A percentile compares a stretch with the other conserved stretches of the same genome.
Conservation (phyloP, 306 rosid genomes). For the Gillenia trifoliata region DNA sequence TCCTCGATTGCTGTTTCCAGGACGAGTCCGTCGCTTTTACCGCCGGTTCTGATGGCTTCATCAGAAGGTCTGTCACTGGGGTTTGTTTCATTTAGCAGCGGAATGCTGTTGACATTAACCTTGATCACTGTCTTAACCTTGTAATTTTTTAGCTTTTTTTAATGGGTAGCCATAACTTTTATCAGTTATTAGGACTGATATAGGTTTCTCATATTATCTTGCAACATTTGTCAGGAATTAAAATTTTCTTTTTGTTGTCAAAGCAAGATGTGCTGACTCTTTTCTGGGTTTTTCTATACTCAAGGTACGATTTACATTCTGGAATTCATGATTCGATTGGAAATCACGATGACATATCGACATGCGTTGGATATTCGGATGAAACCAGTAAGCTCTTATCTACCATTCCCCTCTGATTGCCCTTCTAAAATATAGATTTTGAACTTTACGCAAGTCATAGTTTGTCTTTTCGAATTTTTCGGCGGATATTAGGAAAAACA, state of each 20-base stretch:
- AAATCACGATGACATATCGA: constrained; percentile 67
- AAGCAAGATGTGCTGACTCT: constrained; percentile 11
- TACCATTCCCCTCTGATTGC: neutral
- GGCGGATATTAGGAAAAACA: neutral
- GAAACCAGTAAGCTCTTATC: constrained; percentile 56
- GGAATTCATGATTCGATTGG: constrained; percentile 51
- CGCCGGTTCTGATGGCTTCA: constrained; percentile 59
- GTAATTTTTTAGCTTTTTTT: neutral
- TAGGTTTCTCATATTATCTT: neutral
- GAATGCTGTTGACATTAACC: neutral
- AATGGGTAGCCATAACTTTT: neutral
- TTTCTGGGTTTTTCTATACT: neutral
- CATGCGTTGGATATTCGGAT: constrained; percentile 59
- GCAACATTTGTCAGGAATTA: neutral
- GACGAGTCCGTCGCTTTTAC: constrained; percentile 50
- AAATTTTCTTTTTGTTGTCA: neutral
- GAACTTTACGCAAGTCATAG: constrained; percentile 20
- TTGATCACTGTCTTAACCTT: neutral
- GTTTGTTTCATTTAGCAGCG: neutral
- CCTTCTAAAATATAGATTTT: neutral
- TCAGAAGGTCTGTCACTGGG: constrained; percentile 44
- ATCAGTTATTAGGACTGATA: too few relatives aligned
- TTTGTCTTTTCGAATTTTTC: constrained; percentile 9
- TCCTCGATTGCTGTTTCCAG: constrained; percentile 73
- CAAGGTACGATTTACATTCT: constrained; percentile 73